Percentiles rank a stretch among this genome's conserved stretches.
Evolutionary conservation across 805 yeast genomes (phyloP).

Genomic region (Teunomyces aglyptinius): DNA sequence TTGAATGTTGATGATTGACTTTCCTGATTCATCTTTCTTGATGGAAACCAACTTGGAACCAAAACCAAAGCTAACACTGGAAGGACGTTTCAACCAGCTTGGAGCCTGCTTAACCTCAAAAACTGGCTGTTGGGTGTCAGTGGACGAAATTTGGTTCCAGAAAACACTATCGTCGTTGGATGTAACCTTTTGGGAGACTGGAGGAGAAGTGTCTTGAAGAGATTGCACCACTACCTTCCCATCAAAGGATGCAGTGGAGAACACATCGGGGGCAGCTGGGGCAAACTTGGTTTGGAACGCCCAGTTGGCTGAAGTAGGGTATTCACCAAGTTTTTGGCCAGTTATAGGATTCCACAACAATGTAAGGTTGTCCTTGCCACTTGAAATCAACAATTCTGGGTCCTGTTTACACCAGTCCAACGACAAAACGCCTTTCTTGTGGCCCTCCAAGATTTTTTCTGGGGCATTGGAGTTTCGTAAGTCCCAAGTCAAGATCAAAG

Average conservation of each 20-base stretch:
- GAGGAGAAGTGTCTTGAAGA: constrained; percentile 78
- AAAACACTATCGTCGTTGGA: constrained; percentile 68
- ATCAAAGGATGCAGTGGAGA: constrained; percentile 87
- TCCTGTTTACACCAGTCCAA: constrained; percentile 93
- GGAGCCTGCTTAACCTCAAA: constrained; percentile 81
- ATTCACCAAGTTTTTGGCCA: constrained; percentile 75
- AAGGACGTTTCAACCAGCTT: constrained; percentile 75
- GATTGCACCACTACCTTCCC: constrained; percentile 80
- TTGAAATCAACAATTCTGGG: constrained; percentile 72
- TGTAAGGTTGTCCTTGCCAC: constrained; percentile 89
- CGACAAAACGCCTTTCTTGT: constrained; percentile 82
- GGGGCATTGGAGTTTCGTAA: constrained; percentile 93
- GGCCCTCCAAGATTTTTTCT: constrained; percentile 71
- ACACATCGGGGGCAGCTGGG: constrained; percentile 81
- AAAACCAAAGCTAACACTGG: constrained; percentile 81
- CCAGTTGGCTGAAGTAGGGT: constrained; percentile 94
- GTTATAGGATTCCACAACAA: constrained; percentile 85
- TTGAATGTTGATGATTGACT: constrained; percentile 43
- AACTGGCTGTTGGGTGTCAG: constrained; percentile 71
- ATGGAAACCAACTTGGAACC: constrained; percentile 83
- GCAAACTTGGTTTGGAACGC: constrained; percentile 86
- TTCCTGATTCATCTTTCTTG: constrained; percentile 35
- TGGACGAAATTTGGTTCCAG: constrained; percentile 74
- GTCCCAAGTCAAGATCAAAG: constrained; percentile 89
- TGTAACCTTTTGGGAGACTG: constrained; percentile 43